Base-by-base conservation (phyloP, 1,284 basidiomycete genomes). In the Apiotrichum domesticum region DNA sequence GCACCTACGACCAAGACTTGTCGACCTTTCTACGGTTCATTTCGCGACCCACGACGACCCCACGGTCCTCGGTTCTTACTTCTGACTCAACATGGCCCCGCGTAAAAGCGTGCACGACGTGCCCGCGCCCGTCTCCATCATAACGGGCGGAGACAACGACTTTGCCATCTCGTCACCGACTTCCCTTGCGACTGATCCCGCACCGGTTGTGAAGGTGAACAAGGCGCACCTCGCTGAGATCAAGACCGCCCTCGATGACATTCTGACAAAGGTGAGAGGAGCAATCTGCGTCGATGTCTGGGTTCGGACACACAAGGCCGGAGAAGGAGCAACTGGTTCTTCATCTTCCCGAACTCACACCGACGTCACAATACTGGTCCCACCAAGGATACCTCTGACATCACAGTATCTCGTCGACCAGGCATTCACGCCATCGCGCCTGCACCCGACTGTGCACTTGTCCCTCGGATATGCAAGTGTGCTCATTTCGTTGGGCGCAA, bases 241-340 rank as follows among this genome's bases (percentile, higher is more conserved):
- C 72, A 95, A 95, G 79, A 85, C 86, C 66, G 85, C 92, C 11
- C 87, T 88, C 64, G 93, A 96, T 73, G 92, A 95, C 79, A 86
- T 87, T 42, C 79, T 95, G 61, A 90, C 89, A 76, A 85, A 88
- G 72, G 92, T 94, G 70, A 64, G 88, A 42, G 10, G 10, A 10
- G 41, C 41, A n/a, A 21, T 21, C 21, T 21, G 21, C 21, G 21
- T 21, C 21, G 21, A 21, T 21, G 21, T 21, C 21, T 21, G 21
- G 21, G 21, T 21, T 21, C 21, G 21, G 21, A 21, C 21, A 21
- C 21, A 21, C 21, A 21, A 21, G 21, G 21, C 21, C 21, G 21
- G 21, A 21, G 21, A 21, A 21, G 21, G 21, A 21, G 21, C 21
- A 21, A 21, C 21, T 21, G 21, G 21, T 21, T 21, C 21, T 21